Conservation (phyloP, 148 eudicot genomes). For the Rhododendron williamsianum region DNA sequence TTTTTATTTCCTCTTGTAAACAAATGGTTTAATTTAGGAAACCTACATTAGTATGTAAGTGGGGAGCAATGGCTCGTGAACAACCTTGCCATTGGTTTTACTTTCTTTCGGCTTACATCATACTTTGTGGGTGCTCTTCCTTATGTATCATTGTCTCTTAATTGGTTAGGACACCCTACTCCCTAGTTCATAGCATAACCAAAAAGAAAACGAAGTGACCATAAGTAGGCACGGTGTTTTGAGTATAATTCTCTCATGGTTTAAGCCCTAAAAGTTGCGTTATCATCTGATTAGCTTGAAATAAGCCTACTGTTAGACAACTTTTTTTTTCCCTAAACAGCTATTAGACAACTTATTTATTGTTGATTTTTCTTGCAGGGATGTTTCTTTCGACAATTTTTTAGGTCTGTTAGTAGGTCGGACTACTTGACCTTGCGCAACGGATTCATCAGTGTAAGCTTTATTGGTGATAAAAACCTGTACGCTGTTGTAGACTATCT, state of each 20-base stretch:
- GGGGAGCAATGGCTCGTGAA: background rate
- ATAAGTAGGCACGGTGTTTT: background rate
- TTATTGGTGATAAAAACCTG: background rate
- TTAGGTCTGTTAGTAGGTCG: conserved; percentile 69
- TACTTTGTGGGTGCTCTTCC: background rate
- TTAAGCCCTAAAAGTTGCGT: background rate
- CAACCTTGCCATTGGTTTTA: background rate
- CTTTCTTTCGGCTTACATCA: background rate
- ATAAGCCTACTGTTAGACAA: background rate
- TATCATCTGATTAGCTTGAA: background rate
- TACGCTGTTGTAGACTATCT: background rate
- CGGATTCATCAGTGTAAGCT: conserved; percentile 81
- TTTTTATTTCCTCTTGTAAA: background rate
- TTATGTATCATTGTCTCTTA: background rate
- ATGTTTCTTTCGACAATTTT: conserved; percentile 87
- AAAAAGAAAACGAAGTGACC: background rate
- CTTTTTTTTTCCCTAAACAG: background rate
- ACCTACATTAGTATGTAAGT: background rate
- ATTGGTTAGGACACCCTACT: background rate
- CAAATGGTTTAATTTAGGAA: background rate
- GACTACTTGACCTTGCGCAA: conserved; percentile 88
- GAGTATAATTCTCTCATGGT: background rate
- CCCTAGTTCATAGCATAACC: background rate
- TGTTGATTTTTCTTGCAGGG: conserved; percentile 35
- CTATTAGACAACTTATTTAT: background rate